These are phyloP conservation scores for Prunus dulcis DNA, from an alignment of 306 rosid species.

Conservation along the genomic window DNA sequence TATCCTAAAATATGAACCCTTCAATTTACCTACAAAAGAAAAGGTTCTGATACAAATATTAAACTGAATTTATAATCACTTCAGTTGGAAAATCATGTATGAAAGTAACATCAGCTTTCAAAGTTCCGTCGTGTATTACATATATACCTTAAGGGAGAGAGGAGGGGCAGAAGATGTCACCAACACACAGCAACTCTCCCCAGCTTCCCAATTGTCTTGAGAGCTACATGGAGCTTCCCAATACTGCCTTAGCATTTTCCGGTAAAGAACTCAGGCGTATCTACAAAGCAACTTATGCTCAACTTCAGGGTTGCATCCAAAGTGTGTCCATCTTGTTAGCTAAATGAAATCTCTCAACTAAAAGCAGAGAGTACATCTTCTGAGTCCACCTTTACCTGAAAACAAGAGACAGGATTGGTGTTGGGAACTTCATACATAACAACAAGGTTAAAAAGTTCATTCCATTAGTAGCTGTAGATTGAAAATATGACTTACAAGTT, in stretches of 20 bases:
- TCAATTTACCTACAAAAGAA: too few species aligned
- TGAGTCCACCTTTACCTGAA: slow-evolving; percentile 59
- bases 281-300: not conserved
- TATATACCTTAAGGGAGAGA: not conserved
- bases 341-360: not conserved
- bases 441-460: not conserved
- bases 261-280: not conserved
- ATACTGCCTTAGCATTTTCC: not conserved
- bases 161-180: not conserved
- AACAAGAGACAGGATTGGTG: slow-evolving; percentile 14
- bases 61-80: too few species aligned
- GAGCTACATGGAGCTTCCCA: not conserved
- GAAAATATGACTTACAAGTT: slow-evolving; percentile 44
- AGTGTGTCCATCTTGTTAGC: not conserved
- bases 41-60: too few species aligned
- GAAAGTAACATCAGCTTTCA: not conserved
- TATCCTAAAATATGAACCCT: too few species aligned
- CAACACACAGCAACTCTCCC: not conserved
- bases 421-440: not conserved
- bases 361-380: slow-evolving; percentile 49
- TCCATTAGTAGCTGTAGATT: not conserved
- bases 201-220: not conserved
- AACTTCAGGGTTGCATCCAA: slow-evolving; percentile 1
- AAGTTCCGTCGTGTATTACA: not conserved
- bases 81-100: not conserved